Percentiles rank a stretch among this genome's conserved stretches.
phyloP scores from a whole-genome alignment of 2,329 filamentous ascomycete species.

The Tolypocladium ovalisporum region DNA sequence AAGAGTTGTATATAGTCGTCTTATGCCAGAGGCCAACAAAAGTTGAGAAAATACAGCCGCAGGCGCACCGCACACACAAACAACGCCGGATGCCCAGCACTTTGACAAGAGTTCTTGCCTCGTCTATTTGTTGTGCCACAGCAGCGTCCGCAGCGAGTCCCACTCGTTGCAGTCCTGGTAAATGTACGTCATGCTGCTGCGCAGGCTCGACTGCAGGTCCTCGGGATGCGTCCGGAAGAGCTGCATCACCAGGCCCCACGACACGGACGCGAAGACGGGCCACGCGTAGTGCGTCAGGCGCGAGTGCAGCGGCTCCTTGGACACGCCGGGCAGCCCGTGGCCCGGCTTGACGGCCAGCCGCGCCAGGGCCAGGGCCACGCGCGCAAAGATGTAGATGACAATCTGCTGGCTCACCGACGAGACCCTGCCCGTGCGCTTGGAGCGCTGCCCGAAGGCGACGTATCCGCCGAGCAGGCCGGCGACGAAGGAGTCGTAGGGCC shows the following conservation, averaged over 20 bases:
- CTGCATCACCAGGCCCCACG: constrained; percentile 93
- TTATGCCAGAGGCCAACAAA: not conserved
- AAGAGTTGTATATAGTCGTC: not conserved
- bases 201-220: constrained; percentile 79
- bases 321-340: constrained; percentile 38
- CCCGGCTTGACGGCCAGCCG: constrained; percentile 66
- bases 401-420: constrained; percentile 91
- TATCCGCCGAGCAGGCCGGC: constrained; percentile 86
- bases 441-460: constrained; percentile 69
- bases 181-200: constrained; percentile 96
- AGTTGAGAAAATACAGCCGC: not conserved
- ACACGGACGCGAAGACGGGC: constrained; percentile 83
- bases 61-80: not conserved
- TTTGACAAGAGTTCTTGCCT: not conserved
- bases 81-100: not conserved
- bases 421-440: constrained; percentile 53
- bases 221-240: constrained; percentile 88
- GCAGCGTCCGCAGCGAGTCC: constrained; percentile 73
- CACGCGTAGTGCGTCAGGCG: constrained; percentile 64
- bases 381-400: constrained; percentile 93
- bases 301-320: constrained; percentile 32
- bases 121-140: constrained; percentile 68
- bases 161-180: constrained; percentile 83
- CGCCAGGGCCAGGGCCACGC: constrained; percentile 75
- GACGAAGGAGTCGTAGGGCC: constrained; percentile 73